Conservation (phyloP, 2,329 filamentous ascomycete species). For the Sporothrix sp. region DNA sequence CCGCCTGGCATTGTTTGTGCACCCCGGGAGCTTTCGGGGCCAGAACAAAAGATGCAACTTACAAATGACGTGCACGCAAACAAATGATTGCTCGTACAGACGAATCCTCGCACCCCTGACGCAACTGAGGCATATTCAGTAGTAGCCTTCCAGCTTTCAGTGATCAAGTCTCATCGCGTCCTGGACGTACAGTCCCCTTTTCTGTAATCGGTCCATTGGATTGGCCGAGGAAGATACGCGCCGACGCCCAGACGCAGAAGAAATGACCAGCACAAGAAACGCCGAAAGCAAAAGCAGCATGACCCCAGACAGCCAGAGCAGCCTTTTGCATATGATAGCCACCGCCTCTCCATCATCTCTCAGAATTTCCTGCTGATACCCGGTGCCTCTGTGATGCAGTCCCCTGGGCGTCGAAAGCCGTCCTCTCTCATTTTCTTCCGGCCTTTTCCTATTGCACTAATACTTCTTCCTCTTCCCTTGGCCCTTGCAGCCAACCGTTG, state of each 20-base stretch:
- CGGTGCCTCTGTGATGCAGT: neutral
- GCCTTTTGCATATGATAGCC: neutral
- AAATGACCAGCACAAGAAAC: neutral
- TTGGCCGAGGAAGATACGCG: neutral
- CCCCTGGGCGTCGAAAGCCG: too few relatives aligned
- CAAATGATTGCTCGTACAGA: too few relatives aligned
- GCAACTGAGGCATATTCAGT: neutral
- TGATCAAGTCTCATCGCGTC: neutral
- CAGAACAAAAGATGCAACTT: too few relatives aligned
- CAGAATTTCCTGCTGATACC: neutral
- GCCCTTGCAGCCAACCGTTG: neutral
- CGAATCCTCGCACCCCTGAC: neutral
- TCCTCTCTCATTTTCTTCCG: neutral
- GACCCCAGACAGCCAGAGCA: neutral
- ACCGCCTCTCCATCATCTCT: neutral
- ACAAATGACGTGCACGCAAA: too few relatives aligned
- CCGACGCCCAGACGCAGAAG: neutral
- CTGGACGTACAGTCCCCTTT: neutral
- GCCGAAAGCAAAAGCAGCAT: neutral
- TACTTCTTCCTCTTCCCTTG: neutral
- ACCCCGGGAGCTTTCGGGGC: too few relatives aligned
- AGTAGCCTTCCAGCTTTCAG: too few relatives aligned
- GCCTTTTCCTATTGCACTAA: too few relatives aligned
- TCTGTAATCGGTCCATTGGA: constrained; percentile 3
- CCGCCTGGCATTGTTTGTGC: neutral